Conservation (phyloP, 2,329 filamentous ascomycete species). For the Venturia effusa region DNA sequence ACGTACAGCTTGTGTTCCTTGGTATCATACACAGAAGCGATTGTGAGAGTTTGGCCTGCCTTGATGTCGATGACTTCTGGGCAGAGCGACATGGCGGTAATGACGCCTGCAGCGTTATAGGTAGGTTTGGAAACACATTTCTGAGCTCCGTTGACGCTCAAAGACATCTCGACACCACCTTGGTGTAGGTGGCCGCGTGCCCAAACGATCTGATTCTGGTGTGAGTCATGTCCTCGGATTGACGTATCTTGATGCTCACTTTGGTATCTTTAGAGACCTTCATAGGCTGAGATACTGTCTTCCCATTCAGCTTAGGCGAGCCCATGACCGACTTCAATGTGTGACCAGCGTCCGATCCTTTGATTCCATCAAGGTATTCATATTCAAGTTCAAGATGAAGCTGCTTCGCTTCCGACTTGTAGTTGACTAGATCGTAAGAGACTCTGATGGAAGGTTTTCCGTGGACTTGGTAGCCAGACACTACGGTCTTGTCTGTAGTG, state of each 20-base stretch:
- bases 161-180: constrained; percentile 6
- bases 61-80: constrained; percentile 8
- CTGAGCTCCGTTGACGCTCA: constrained; percentile 5
- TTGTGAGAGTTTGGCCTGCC: not conserved
- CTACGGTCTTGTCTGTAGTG: not conserved
- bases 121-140: constrained; percentile 6
- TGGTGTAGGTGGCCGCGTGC: constrained; percentile 10
- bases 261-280: not conserved
- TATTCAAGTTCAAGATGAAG: constrained; percentile 7
- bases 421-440: constrained; percentile 9
- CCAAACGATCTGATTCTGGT: not conserved
- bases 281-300: constrained; percentile 1
- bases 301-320: constrained; percentile 3
- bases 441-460: not conserved
- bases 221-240: not conserved
- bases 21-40: constrained; percentile 9
- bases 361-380: constrained; percentile 9
- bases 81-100: constrained; percentile 10
- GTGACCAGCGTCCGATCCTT: not conserved
- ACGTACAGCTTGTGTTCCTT: constrained; percentile 10
- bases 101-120: constrained; percentile 6
- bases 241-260: not conserved
- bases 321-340: constrained; percentile 7
- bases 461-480: constrained; percentile 5
- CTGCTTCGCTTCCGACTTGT: not conserved